Conservation (phyloP, 148 eudicot genomes). For the Rhododendron mucronatum region DNA sequence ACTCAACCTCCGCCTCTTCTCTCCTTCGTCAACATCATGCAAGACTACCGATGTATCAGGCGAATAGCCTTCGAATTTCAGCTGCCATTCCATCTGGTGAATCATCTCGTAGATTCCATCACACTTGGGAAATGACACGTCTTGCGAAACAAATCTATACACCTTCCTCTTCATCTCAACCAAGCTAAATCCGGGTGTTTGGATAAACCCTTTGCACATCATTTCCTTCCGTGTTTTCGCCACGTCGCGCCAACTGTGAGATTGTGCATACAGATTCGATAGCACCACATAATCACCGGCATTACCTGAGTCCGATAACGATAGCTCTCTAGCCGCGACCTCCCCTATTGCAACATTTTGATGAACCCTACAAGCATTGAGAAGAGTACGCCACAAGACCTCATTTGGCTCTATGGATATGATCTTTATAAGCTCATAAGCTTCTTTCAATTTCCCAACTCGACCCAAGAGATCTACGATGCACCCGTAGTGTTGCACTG, state of each 20-base stretch:
- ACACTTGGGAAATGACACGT: constrained; percentile 26
- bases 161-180: constrained; percentile 37
- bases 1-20: constrained; percentile 37
- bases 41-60: constrained; percentile 40
- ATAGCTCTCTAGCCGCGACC: constrained; percentile 23
- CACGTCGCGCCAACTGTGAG: constrained; percentile 39
- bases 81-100: constrained; percentile 51
- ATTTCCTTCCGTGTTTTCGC: constrained; percentile 29
- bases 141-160: constrained; percentile 47
- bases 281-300: constrained; percentile 44
- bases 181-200: constrained; percentile 34
- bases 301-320: constrained; percentile 18
- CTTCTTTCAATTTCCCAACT: constrained; percentile 37
- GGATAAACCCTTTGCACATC: constrained; percentile 23
- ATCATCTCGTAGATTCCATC: constrained; percentile 46
- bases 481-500: constrained; percentile 50
- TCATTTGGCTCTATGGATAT: constrained; percentile 44
- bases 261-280: constrained; percentile 45
- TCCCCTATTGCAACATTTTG: constrained; percentile 40
- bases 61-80: constrained; percentile 50
- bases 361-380: constrained; percentile 38
- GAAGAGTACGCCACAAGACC: constrained; percentile 44
- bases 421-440: constrained; percentile 28
- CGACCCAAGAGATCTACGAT: constrained; percentile 47
- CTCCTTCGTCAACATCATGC: constrained; percentile 36